These are phyloP conservation scores for Pseudoneurospora amorphoporcata DNA, from an alignment of 495 filamentous ascomycete species.

Conservation along the genomic window DNA sequence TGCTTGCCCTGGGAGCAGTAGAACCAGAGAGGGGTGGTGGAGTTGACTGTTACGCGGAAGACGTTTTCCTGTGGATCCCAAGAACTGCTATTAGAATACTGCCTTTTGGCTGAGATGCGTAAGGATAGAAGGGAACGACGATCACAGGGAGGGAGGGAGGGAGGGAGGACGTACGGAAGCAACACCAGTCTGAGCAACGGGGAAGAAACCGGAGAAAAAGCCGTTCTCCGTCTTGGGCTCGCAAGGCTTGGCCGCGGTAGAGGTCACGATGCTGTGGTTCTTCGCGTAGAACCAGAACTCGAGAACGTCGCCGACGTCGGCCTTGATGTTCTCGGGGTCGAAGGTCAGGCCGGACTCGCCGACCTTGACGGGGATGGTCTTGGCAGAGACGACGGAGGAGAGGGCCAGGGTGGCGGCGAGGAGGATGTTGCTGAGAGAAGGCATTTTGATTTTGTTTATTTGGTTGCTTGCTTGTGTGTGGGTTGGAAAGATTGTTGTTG, in stretches of 20 bases:
- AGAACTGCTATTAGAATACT: neutral
- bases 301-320: conserved; percentile 37
- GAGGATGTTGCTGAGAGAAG: conserved; percentile 7
- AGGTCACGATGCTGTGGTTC: conserved; percentile 42
- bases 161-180: conserved; percentile 13
- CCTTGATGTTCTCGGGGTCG: conserved; percentile 22
- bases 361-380: conserved; percentile 15
- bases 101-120: neutral
- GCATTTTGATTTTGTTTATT: neutral
- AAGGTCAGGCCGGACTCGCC: conserved; percentile 23
- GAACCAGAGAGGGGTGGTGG: conserved; percentile 42
- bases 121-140: neutral
- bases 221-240: conserved; percentile 24
- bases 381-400: conserved; percentile 12
- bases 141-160: neutral
- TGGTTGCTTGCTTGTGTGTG: neutral
- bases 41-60: conserved; percentile 41
- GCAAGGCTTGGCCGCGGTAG: conserved; percentile 38
- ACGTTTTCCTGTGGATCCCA: conserved; percentile 15
- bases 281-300: conserved; percentile 43
- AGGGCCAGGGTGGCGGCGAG: conserved; percentile 5
- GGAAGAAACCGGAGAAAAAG: conserved; percentile 40
- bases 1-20: conserved; percentile 39
- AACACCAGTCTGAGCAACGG: conserved; percentile 8
- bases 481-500: neutral